Percentiles rank a stretch among this genome's conserved stretches.
These are phyloP conservation scores for Dioscorea alata DNA, from an alignment of 106 monocot species.

Conservation along the genomic window DNA sequence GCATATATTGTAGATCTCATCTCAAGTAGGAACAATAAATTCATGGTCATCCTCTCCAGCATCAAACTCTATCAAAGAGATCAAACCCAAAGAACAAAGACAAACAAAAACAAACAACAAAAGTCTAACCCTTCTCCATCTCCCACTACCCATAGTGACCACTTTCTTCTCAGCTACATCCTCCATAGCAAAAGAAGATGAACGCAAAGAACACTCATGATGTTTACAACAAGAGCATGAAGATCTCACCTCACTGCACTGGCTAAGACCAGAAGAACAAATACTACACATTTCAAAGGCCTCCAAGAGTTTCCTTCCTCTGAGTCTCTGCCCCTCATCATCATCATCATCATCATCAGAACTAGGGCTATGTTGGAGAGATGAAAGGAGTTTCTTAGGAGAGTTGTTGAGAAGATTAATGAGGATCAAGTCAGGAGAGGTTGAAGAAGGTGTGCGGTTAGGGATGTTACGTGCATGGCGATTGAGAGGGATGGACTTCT, in stretches of 20 bases:
- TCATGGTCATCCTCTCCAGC: constrained; percentile 1
- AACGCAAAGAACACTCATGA: background rate
- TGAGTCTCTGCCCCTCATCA: background rate
- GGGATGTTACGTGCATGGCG: background rate
- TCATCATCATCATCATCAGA: too few relatives aligned
- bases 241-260: background rate
- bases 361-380: constrained; percentile 9
- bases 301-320: constrained; percentile 20
- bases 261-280: constrained; percentile 13
- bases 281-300: constrained; percentile 14
- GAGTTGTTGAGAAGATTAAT: constrained; percentile 9
- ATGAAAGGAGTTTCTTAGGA: constrained; percentile 20
- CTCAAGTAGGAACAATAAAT: constrained; percentile 10
- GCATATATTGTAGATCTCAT: too few relatives aligned
- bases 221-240: constrained; percentile 1
- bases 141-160: background rate
- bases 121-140: background rate
- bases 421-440: background rate
- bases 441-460: background rate
- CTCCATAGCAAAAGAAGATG: background rate
- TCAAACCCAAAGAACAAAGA: background rate
- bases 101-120: background rate
- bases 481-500: constrained; percentile 8
- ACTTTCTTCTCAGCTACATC: background rate
- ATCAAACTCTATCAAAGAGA: constrained; percentile 4